Evolutionary conservation across 768 basidiomycete genomes (phyloP), one percentile per base, ranked within the genome.

Genomic region (Bullera alba): DNA sequence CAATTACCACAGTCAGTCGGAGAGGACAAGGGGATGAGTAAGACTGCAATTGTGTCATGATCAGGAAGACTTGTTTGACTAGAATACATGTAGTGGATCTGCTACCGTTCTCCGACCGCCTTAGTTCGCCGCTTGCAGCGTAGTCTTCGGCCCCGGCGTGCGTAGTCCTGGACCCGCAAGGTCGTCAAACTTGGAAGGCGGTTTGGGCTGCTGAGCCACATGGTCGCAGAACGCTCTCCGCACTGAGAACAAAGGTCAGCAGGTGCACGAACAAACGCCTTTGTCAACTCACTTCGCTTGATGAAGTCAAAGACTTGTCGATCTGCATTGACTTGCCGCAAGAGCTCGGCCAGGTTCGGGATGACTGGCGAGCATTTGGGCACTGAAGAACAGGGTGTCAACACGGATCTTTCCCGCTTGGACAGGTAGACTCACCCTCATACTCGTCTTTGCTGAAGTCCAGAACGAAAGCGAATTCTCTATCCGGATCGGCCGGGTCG

Each of bases 291-390:
- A 69, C 69, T 79, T 44, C 77, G 73, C 48, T 79, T 80, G 46
- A 92, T 81, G 66, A 93, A 92, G 1, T 61, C 71, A 58, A 81
- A 84, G 2, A 91, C 74, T 46, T 90, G 81, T 28, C 80, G 73
- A 3, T 82, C 80, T 19, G 80, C 78, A 61, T 87, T 88, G 35
- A 92, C 78, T 26, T 79, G 78, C 41, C 80, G 81, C 23, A 91
- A 74, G 5, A 91, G 74, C 16, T 84, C 78, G 0, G 83, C 79
- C 38, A 92, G 75, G 0, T 78, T 74, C 0, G 84, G 80, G 4
- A 91, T 75, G 7, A 78, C 76, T 0, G 88, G 89, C 6, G 82
- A 83, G 5, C 82, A 82, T 21, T 85, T 87, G n/a, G 86, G 79
- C 0, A 91, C 90, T 92, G 60, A 28, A 42, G 22, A 21, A 39